Base-by-base conservation (phyloP, 164 flowering plant genomes). In the Magnolia officinalis region DNA sequence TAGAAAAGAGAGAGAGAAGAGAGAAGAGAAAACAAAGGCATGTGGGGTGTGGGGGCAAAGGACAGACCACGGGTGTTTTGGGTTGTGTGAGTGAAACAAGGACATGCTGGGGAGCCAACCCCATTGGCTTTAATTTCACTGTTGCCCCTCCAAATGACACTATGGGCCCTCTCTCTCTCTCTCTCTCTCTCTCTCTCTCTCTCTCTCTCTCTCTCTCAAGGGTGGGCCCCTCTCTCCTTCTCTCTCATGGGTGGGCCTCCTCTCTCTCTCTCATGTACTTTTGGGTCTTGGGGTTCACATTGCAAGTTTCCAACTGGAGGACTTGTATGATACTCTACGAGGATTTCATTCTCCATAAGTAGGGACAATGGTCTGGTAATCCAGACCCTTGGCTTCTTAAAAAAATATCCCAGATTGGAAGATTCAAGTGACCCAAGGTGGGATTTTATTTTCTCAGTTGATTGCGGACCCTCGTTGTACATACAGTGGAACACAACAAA, bases 1-100 rank as follows among this genome's bases (percentile, higher is more conserved):
- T 6, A 50, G 82, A 63, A 23, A 0, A 21, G 59, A 18, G 58
- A 1, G 2, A 37, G 6, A 5, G 45, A 37, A 4, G 6, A 37
- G 45, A 50, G 83, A 65, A 19, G 64, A 18, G 58, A 19, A 66
- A 74, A 67, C 74, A 76, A 63, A 63, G 24, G 13, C 74, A 76
- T 84, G 85, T 86, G 84, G 87, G 86, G 80, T 82, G 83, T 81
- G 84, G 88, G 88, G 83, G 83, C 83, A 79, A 79, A 77, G 74
- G 81, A 85, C 85, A 84, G 87, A 76, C 82, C 84, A 85, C 81
- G 81, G 89, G 87, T 84, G 85, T 75, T 86, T 83, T 80, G 86
- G 89, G 84, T 50, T 75, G 84, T 86, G 87, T 77, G 67, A 50
- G 67, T 67, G 67, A 55, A 67, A 75, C 68, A 78, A 85, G 83